These are phyloP conservation scores for Leccinum disarticulatum DNA, from an alignment of 768 basidiomycete genomes.

Conservation along the genomic window DNA sequence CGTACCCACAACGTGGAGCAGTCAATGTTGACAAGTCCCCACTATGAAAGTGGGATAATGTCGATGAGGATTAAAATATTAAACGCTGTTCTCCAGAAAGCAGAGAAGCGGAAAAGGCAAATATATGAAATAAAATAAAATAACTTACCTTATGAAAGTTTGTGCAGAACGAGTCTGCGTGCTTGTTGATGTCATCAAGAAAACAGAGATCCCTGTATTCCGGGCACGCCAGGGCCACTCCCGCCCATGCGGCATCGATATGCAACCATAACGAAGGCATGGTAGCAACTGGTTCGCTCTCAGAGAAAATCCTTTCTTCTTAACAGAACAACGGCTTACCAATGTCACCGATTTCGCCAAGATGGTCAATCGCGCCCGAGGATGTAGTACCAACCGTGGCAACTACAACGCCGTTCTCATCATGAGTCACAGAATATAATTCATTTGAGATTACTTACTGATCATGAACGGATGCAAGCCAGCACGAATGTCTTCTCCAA, in stretches of 20 bases:
- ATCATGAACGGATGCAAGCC: slow-evolving; percentile 81
- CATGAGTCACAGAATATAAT: not conserved
- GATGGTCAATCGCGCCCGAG: slow-evolving; percentile 80
- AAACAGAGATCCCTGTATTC: slow-evolving; percentile 65
- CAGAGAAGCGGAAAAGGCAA: not conserved
- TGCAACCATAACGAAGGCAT: slow-evolving; percentile 79
- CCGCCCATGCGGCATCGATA: slow-evolving; percentile 94
- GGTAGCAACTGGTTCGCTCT: slow-evolving; percentile 45
- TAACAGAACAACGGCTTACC: slow-evolving; percentile 40
- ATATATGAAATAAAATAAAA: not conserved
- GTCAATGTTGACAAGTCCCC: slow-evolving; percentile 93
- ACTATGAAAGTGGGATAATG: slow-evolving; percentile 40
- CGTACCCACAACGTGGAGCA: slow-evolving; percentile 79
- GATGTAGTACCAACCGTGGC: slow-evolving; percentile 90
- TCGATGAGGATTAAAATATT: not conserved
- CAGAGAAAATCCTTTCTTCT: not conserved
- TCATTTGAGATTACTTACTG: slow-evolving; percentile 41
- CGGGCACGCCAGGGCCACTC: slow-evolving; percentile 76
- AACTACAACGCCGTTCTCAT: slow-evolving; percentile 45
- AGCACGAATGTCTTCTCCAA: slow-evolving; percentile 59
- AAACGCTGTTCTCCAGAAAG: not conserved
- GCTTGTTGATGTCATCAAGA: slow-evolving; percentile 71
- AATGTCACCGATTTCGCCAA: slow-evolving; percentile 71
- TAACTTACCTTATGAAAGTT: slow-evolving; percentile 83
- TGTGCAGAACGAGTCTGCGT: slow-evolving; percentile 78